Evolutionary conservation across 345 rosid species (phyloP), one percentile per base, ranked within the genome.

Genomic region (Citropsis articulata): DNA sequence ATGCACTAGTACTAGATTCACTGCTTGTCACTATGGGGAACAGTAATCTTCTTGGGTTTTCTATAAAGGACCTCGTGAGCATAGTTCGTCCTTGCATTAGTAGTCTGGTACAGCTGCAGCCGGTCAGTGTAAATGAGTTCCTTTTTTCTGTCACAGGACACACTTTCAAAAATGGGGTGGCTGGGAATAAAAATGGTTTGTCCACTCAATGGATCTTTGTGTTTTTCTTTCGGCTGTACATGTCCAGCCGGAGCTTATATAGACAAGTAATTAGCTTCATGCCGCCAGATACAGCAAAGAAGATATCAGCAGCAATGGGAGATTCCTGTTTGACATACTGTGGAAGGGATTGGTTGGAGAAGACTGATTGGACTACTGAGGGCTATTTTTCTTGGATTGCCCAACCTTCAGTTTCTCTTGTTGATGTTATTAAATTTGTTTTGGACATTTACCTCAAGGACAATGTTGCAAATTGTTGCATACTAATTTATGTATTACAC

Each of bases 301-400:
- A 86, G 83, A 84, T 91, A 89, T 87, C 93, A 69, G 79, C 75
- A 31, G 78, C 60, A 24, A 83, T 88, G 85, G 87, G 91, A 1
- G 91, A 89, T 83, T 82, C 83, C 62, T 77, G 87, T 50, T 79
- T 83, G 35, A 87, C 87, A 75, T 82, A 81, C 79, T 80, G 91
- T 48, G 97, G 97, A 73, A 85, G 69, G 75, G 95, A 91, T 81
- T 86, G 86, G 89, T 81, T 87, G 79, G 91, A 89, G 84, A 90
- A 83, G 76, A 88, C 85, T 72, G 88, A 81, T 31, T 92, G 93
- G 97, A 78, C 75, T 31, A 65, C 84, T 69, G 89, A 89, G 30
- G 94, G 91, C 75, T 94, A 96, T 75, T 96, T 96, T 86, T 91
- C 94, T 70, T 91, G 88, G 94, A 85, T 90, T 78, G 75, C 71